These are phyloP conservation scores for Colletotrichum sp. DNA, from an alignment of 2,329 filamentous ascomycete species.

Conservation along the genomic window DNA sequence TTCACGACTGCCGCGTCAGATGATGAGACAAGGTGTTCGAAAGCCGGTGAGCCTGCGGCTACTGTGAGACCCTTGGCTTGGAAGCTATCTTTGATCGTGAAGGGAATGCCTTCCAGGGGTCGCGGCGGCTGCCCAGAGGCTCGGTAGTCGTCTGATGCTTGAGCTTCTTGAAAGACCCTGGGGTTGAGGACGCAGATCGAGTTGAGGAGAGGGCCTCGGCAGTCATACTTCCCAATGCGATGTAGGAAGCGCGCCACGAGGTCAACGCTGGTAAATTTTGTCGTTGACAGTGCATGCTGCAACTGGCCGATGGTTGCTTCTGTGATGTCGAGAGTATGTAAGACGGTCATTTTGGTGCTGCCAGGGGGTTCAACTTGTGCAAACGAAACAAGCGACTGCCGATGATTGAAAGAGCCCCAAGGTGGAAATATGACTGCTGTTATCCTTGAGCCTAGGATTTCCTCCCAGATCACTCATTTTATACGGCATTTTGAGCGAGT, in stretches of 20 bases:
- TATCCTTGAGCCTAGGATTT: not conserved
- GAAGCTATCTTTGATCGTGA: constrained; percentile 63
- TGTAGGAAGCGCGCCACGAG: constrained; percentile 30
- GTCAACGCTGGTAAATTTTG: constrained; percentile 29
- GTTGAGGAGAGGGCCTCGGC: constrained; percentile 28
- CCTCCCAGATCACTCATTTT: not conserved
- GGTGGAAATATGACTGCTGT: fast-evolving
- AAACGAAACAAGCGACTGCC: not conserved
- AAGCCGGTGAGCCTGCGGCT: constrained; percentile 60
- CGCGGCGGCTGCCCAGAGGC: constrained; percentile 18
- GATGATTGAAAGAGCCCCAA: not conserved
- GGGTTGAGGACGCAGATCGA: constrained; percentile 31
- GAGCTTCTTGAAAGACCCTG: constrained; percentile 29
- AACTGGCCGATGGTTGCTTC: constrained; percentile 30
- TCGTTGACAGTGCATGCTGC: constrained; percentile 21
- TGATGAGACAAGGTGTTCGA: constrained; percentile 51
- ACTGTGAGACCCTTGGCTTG: constrained; percentile 58
- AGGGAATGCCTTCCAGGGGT: constrained; percentile 60
- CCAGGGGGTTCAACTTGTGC: not conserved
- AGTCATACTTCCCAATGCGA: constrained; percentile 30
- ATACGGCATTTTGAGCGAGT: not conserved
- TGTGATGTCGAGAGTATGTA: constrained; percentile 23
- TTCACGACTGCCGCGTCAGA: constrained; percentile 58
- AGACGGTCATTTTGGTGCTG: not conserved
- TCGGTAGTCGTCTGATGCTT: constrained; percentile 31